Base-by-base conservation (phyloP, 140 eudicot species). In the Anethum foeniculum region DNA sequence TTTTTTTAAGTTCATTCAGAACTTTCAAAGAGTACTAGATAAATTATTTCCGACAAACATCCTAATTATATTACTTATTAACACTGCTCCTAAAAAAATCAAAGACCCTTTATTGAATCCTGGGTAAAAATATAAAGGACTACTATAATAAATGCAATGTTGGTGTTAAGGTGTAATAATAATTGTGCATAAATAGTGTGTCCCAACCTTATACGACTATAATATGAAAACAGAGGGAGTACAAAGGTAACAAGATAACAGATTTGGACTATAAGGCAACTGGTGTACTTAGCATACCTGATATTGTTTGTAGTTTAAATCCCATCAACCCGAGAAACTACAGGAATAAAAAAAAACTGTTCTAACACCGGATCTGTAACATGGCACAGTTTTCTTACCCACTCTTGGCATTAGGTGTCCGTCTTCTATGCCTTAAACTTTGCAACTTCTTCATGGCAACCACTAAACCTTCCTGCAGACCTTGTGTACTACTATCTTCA, bases 371-470 rank as follows among this genome's bases (percentile, higher is more conserved):
- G 16, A 23, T 9, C 49, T 23, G 9, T 73, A 41, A 23, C 48
- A 39, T 41, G 75, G 30, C 74, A 71, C 79, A 19, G 85, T 67
- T 76, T 86, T 91, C 27, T 75, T 41, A 81, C 21, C 75, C 36
- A 79, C 76, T 83, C 78, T 80, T 68, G 38, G 77, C 41, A 81
- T 74, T 19, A 0, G 52, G 64, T 82, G 58, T 76, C 75, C 76
- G 83, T 80, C 81, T 85, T 86, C 83, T 89, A 83, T 79, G 84
- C 81, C 84, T 85, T 44, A 89, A 46, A 38, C 54, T 18, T 25
- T 89, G 84, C 71, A 95, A 82, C 62, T 83, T 89, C 82, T 77
- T 52, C 81, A 80, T 47, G 39, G 91, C 96, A 86, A 82, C 80
- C 52, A 21, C 25, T 78, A 92, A 80, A 69, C 80, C 79, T 71